Percentiles rank a stretch among this genome's conserved stretches.
Conservation (phyloP, 129 eudicot genomes). For the Heracleum sosnowskyi region DNA sequence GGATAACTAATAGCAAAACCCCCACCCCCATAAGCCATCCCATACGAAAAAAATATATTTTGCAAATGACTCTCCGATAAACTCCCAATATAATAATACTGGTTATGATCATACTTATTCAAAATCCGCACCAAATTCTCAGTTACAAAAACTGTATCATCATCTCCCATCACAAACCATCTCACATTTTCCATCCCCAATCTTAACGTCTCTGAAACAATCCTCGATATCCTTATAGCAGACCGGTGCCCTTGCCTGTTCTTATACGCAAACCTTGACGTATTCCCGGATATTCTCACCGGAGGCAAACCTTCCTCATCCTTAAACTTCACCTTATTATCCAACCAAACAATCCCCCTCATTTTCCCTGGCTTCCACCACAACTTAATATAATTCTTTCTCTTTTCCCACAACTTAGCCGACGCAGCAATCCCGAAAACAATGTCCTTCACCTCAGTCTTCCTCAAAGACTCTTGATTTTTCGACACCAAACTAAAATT, state of each 20-base stretch:
- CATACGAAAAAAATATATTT: constrained; percentile 76
- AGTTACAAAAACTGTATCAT: constrained; percentile 85
- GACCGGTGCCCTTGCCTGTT: constrained; percentile 92
- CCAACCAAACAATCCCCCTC: constrained; percentile 92
- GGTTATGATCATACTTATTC: constrained; percentile 80
- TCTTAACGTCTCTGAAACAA: constrained; percentile 65
- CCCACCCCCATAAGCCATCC: constrained; percentile 98
- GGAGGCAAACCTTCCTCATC: constrained; percentile 44
- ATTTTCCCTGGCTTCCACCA: constrained; percentile 76
- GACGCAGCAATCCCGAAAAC: constrained; percentile 93
- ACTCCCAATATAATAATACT: constrained; percentile 83
- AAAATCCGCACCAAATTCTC: constrained; percentile 78
- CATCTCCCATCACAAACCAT: constrained; percentile 98
- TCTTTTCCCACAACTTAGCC: constrained; percentile 62
- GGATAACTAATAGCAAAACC: constrained; percentile 96
- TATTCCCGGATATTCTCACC: constrained; percentile 61
- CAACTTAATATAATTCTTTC: constrained; percentile 66
- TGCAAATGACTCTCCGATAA: constrained; percentile 82
- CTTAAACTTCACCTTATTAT: constrained; percentile 33
- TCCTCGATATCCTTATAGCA: constrained; percentile 81
- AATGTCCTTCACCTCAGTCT: constrained; percentile 54
- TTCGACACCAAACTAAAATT: background rate
- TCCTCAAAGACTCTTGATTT: background rate
- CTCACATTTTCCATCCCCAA: constrained; percentile 57
- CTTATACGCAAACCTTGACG: constrained; percentile 60